Evolutionary conservation across 768 basidiomycete genomes (phyloP), one percentile per base, ranked within the genome.

Genomic region (Leccinum broughii): DNA sequence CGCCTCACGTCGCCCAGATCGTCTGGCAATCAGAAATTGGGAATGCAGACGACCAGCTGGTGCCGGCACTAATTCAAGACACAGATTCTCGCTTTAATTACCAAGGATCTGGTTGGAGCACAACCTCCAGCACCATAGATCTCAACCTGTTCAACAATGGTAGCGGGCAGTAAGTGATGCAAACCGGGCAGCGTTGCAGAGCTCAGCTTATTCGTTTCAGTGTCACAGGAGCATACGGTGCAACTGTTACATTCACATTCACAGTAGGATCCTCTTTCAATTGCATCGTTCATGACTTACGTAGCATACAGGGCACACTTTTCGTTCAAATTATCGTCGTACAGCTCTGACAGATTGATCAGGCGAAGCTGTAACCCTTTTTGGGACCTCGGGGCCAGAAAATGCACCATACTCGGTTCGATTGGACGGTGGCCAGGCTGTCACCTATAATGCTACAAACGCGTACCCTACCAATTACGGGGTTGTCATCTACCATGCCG

Each of bases 331-430:
- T 10, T 10, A 58, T 22, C 20, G 0, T 11, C 2, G n/a, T 6
- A 3, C 35, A 11, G 14, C 49, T 51, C 58, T 65, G 20, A 61
- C 51, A 34, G 10, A 41, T 35, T 20, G 35, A 22, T 48, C 48
- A 78, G 82, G 79, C 48, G 77, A 78, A 50, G 77, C 75, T 6
- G 70, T 84, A 8, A 77, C 77, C 4, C 58, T 83, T 11, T 82
- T 76, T 48, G 81, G 82, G 14, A 76, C 80, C n/a, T 73, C 79
- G 1, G 74, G 78, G 4, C 76, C 77, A 4, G 56, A 62, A 3
- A 73, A 71, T 48, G 71, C 76, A 30, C 70, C 68, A 1, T 81
- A 78, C 58, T 67, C 70, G 0, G 73, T 70, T 24, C 70, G 76
- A 51, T 37, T 81, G 49, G 79, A 81, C 37, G 70, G 69, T n/a